A percentile compares a stretch with the other conserved stretches of the same genome.
Evolutionary conservation across 768 basidiomycete species (phyloP).

Genomic region (Mycena pura): DNA sequence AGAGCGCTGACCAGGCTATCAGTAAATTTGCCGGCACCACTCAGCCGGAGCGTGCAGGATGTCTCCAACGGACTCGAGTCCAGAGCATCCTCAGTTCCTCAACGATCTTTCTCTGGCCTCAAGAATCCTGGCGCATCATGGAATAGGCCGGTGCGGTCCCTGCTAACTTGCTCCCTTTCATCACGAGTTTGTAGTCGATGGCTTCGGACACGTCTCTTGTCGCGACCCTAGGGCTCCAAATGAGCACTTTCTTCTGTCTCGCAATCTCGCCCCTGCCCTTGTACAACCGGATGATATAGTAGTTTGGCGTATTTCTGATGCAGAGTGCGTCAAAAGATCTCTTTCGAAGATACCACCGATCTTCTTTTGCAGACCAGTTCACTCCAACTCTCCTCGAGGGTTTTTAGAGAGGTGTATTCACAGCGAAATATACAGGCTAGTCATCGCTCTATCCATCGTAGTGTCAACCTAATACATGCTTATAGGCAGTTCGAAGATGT

Average conservation of each 20-base stretch:
- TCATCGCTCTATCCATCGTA: neutral
- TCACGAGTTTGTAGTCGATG: slow-evolving; percentile 12
- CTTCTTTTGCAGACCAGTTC: slow-evolving; percentile 8
- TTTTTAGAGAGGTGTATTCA: slow-evolving; percentile 29
- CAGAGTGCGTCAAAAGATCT: slow-evolving; percentile 8
- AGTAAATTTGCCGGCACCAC: too few species aligned
- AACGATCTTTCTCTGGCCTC: slow-evolving; percentile 24
- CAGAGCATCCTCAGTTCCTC: neutral
- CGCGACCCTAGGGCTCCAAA: slow-evolving; percentile 25
- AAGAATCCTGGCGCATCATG: slow-evolving; percentile 23
- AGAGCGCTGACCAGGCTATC: too few species aligned
- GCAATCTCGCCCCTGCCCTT: slow-evolving; percentile 24
- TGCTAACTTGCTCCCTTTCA: neutral
- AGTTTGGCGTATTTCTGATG: slow-evolving; percentile 21
- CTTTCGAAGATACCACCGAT: neutral
- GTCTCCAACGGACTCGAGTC: neutral
- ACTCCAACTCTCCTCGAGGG: slow-evolving; percentile 19
- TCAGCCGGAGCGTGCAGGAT: neutral
- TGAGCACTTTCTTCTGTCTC: slow-evolving; percentile 24
- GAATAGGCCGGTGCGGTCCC: slow-evolving; percentile 5
- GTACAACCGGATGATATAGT: slow-evolving; percentile 21
- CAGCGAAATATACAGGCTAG: slow-evolving; percentile 27
- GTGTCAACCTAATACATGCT: neutral
- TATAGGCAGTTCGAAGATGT: slow-evolving; percentile 24
- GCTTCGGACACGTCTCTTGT: slow-evolving; percentile 28